These are phyloP conservation scores for Erigeron philadelphicus DNA, from an alignment of 140 eudicot genomes.

Conservation along the genomic window DNA sequence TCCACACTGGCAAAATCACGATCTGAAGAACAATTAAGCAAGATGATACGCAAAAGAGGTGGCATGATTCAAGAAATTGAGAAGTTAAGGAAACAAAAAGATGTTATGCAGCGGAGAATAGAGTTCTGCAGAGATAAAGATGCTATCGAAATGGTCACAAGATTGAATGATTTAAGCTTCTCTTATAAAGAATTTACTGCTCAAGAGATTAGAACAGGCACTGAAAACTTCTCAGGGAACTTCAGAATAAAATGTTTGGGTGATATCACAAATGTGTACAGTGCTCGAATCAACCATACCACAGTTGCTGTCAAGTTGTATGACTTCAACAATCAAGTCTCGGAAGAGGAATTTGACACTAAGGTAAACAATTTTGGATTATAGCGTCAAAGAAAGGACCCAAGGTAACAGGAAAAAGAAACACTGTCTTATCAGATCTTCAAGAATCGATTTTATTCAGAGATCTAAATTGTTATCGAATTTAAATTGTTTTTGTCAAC, in stretches of 20 bases:
- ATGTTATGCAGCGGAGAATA: slow-evolving; percentile 54
- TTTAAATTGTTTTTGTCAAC: background rate
- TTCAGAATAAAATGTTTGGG: slow-evolving; percentile 46
- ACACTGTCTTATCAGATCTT: background rate
- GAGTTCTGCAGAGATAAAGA: slow-evolving; percentile 84
- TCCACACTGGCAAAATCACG: slow-evolving; percentile 40
- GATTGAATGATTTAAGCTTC: slow-evolving; percentile 35
- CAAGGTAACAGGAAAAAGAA: no score
- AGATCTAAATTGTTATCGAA: background rate
- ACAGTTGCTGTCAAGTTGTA: slow-evolving; percentile 55
- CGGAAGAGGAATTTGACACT: slow-evolving; percentile 43
- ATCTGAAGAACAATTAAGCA: slow-evolving; percentile 47
- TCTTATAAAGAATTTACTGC: slow-evolving; percentile 52
- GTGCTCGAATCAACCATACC: slow-evolving; percentile 47
- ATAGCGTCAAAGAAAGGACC: no score
- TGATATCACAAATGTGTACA: slow-evolving; percentile 50
- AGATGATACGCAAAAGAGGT: slow-evolving; percentile 40
- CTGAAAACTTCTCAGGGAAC: slow-evolving; percentile 49
- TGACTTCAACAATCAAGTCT: slow-evolving; percentile 20
- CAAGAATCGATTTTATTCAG: background rate
- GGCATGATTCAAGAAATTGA: slow-evolving; percentile 62
- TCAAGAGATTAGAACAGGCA: slow-evolving; percentile 57
- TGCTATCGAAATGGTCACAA: slow-evolving; percentile 44
- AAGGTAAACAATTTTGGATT: slow-evolving; percentile 41
- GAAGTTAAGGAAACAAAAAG: slow-evolving; percentile 57